These are phyloP conservation scores for Brassica hybrid DNA, from an alignment of 441 rosid species.

Conservation along the genomic window DNA sequence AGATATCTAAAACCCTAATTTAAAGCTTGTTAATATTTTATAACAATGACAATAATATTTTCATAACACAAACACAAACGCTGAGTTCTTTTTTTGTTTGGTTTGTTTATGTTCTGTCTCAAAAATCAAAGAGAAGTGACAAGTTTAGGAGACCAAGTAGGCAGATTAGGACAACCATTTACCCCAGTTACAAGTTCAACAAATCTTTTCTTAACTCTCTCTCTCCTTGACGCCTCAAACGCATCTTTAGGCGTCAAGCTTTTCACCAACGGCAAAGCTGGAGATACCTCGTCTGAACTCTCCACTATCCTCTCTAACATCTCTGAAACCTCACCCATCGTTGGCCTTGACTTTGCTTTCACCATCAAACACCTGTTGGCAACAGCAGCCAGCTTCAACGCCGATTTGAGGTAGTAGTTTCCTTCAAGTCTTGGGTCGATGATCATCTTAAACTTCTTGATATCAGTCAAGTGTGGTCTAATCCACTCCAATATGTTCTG, in stretches of 20 bases:
- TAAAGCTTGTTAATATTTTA: slow-evolving; percentile 5
- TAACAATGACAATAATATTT: slow-evolving; percentile 23
- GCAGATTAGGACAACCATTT: slow-evolving; percentile 57
- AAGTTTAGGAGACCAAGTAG: slow-evolving; percentile 58
- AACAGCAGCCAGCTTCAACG: slow-evolving; percentile 59
- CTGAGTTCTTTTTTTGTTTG: slow-evolving; percentile 53
- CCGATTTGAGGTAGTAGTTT: slow-evolving; percentile 53
- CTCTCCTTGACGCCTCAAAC: slow-evolving; percentile 47
- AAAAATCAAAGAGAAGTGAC: slow-evolving; percentile 38
- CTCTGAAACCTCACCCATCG: slow-evolving; percentile 64
- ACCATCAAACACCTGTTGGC: slow-evolving; percentile 67
- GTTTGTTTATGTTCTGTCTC: slow-evolving; percentile 18
- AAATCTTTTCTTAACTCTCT: slow-evolving; percentile 55
- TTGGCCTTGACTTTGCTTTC: slow-evolving; percentile 60
- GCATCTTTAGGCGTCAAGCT: slow-evolving; percentile 44
- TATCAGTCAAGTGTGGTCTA: slow-evolving; percentile 57
- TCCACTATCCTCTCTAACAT: slow-evolving; percentile 63
- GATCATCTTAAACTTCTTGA: slow-evolving; percentile 60
- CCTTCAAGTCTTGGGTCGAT: slow-evolving; percentile 67
- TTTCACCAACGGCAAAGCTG: slow-evolving; percentile 48
- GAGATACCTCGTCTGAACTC: slow-evolving; percentile 47
- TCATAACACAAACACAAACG: slow-evolving; percentile 37
- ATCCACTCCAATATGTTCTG: slow-evolving; percentile 78
- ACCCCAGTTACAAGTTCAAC: slow-evolving; percentile 53
- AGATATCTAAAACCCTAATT: background rate